These are phyloP conservation scores for Apiospora rasikravindrae DNA, from an alignment of 2,329 filamentous ascomycete species.

Conservation along the genomic window DNA sequence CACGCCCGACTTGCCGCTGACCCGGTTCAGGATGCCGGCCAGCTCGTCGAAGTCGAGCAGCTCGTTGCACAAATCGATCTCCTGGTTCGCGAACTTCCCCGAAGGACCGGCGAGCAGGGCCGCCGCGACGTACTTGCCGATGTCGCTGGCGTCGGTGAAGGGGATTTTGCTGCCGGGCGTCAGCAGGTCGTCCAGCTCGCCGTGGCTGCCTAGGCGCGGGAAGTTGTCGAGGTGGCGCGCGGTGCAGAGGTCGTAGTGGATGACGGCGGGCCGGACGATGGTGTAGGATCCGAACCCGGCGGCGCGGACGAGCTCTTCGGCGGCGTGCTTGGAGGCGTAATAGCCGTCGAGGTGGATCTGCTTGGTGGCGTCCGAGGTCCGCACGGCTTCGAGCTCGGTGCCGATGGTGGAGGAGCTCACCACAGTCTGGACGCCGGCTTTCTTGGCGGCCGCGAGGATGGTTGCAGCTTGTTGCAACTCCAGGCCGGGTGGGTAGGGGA, in stretches of 20 bases:
- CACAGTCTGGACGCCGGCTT: constrained; percentile 38
- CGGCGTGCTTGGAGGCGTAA: constrained; percentile 43
- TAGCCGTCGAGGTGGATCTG: constrained; percentile 34
- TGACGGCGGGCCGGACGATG: constrained; percentile 39
- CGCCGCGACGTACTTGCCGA: constrained; percentile 41
- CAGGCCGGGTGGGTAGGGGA: constrained; percentile 28
- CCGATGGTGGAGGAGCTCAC: constrained; percentile 35
- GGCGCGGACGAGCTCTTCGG: constrained; percentile 40
- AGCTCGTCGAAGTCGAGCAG: constrained; percentile 37
- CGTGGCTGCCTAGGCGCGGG: constrained; percentile 34
- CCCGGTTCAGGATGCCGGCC: constrained; percentile 33
- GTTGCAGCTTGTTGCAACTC: constrained; percentile 39
- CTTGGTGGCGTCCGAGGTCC: constrained; percentile 30
- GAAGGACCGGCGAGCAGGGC: constrained; percentile 36
- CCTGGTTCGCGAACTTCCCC: constrained; percentile 36
- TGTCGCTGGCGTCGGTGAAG: constrained; percentile 37
- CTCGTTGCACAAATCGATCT: constrained; percentile 40
- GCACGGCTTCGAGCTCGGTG: constrained; percentile 28
- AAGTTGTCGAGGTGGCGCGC: constrained; percentile 35
- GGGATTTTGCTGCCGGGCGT: constrained; percentile 31
- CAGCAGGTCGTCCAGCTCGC: constrained; percentile 35
- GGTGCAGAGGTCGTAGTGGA: constrained; percentile 36
- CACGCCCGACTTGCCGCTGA: constrained; percentile 36
- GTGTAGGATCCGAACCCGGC: constrained; percentile 40
- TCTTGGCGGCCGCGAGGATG: constrained; percentile 38